Base-by-base conservation (phyloP, 225 moss, liverwort and hornwort species). In the Physcomitrium patens region DNA sequence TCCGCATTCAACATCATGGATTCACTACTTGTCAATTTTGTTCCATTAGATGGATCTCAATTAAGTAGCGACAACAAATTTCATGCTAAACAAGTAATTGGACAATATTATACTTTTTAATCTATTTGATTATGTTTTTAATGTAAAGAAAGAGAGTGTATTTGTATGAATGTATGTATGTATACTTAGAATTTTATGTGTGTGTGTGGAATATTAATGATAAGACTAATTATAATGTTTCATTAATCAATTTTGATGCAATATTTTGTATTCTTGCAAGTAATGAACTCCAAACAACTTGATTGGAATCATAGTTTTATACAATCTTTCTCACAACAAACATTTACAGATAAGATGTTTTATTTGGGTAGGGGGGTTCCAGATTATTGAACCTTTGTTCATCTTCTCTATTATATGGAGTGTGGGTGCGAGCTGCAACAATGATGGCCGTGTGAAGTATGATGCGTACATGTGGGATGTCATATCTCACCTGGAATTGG, bases 1-100 rank as follows among this genome's bases (percentile, higher is more conserved):
- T 83, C 86, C 26, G 54, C 86, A 59, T 95, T 95, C 78, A 95
- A 88, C 62, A 79, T 95, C 24, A 89, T 95, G 93, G 91, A 91
- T 52, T 79, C 86, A 49, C 77, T 95, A 67, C 70, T 93, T 77
- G 51, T 65, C 59, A 66, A 75, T 15, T 95, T 85, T 75, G 82
- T 81, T n/a, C 90, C 78, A 68, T 68, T 16, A 5, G 87, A 91
- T 75, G 95, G 93, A 65, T 59, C 73, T 58, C 72, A 90, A 27
- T 26, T 93, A 6, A 81, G 70, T 7, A 77, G 58, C 0, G 91
- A 95, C 0, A 93, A 93, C 19, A 83, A 89, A 63, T 61, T 73
- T 19, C 83, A 79, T 23, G 85, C 91, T 1, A 83, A 72, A 61
- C 75, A 77, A 81, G 95, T 95, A 80, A 67, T 18, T 12, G 11